Conservation (phyloP, 805 yeast genomes). For the Cyberlindnera suaveolens region DNA sequence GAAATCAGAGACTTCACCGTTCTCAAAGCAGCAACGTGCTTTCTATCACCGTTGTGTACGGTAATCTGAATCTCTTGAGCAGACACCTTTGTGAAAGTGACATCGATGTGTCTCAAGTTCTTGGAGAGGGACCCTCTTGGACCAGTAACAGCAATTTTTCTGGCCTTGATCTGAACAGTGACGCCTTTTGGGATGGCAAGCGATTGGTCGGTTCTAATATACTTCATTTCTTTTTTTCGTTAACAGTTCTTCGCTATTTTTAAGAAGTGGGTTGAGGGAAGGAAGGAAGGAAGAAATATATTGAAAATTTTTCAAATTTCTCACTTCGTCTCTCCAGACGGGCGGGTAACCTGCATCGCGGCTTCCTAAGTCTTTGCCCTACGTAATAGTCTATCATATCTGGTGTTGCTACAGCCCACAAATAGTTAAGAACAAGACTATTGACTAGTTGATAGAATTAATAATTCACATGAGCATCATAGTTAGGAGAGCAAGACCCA, state of each 20-base stretch:
- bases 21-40: conserved; percentile 99
- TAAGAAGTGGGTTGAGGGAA: background rate
- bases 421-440: too few species aligned
- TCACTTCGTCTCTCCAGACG: too few species aligned
- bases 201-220: conserved; percentile 80
- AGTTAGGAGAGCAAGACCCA: too few species aligned
- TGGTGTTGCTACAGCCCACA: too few species aligned
- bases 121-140: conserved; percentile 95
- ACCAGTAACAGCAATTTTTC: conserved; percentile 85
- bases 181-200: conserved; percentile 91
- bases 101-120: conserved; percentile 91
- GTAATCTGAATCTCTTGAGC: conserved; percentile 74
- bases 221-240: conserved; percentile 47
- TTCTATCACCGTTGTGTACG: conserved; percentile 98
- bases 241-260: background rate
- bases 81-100: conserved; percentile 77
- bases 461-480: too few species aligned
- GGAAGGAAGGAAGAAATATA: background rate
- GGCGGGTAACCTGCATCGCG: too few species aligned
- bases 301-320: conserved; percentile 3
- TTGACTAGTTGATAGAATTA: too few species aligned
- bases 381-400: too few species aligned
- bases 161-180: conserved; percentile 83
- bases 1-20: conserved; percentile 92
- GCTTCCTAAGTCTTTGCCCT: too few species aligned